phyloP scores from a whole-genome alignment of 2,329 filamentous ascomycete species.

The Verticillium tricorpus region DNA sequence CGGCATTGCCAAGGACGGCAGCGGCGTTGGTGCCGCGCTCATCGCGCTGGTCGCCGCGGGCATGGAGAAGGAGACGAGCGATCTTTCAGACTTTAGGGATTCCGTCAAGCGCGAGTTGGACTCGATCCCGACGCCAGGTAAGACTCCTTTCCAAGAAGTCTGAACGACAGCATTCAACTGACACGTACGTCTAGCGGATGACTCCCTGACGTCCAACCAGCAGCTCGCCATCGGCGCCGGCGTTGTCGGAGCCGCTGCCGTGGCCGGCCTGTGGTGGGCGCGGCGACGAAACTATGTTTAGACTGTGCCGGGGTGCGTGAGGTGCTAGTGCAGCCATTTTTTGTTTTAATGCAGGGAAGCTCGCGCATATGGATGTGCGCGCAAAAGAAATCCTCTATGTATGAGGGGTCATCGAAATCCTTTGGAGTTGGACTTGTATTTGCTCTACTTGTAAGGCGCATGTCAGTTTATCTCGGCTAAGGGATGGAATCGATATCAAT shows the following conservation, averaged over 20 bases:
- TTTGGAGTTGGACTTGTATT: background rate
- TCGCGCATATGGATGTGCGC: background rate
- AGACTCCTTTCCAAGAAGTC: background rate
- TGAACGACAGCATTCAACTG: background rate
- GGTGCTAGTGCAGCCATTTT: background rate
- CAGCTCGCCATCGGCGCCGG: slow-evolving; percentile 12
- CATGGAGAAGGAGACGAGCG: slow-evolving; percentile 49
- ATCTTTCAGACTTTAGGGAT: slow-evolving; percentile 34
- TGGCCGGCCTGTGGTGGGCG: slow-evolving; percentile 16
- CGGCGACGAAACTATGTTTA: slow-evolving; percentile 3
- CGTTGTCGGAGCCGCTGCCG: slow-evolving; percentile 29
- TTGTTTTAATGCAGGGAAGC: background rate
- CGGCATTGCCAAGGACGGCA: slow-evolving; percentile 93
- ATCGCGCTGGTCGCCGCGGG: slow-evolving; percentile 85
- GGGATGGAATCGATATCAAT: background rate
- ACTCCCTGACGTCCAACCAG: background rate
- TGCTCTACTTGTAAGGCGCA: background rate
- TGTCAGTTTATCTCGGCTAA: background rate
- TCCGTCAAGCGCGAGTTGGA: slow-evolving; percentile 31
- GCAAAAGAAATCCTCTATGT: background rate
- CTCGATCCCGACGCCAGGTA: slow-evolving; percentile 17
- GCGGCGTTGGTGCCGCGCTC: slow-evolving; percentile 83
- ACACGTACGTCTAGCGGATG: background rate
- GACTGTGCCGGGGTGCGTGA: background rate
- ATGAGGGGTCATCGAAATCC: background rate